Evolutionary conservation across 2,329 filamentous ascomycete genomes (phyloP), one percentile per base, ranked within the genome.

Genomic region (Hymenoscyphus infarciens): DNA sequence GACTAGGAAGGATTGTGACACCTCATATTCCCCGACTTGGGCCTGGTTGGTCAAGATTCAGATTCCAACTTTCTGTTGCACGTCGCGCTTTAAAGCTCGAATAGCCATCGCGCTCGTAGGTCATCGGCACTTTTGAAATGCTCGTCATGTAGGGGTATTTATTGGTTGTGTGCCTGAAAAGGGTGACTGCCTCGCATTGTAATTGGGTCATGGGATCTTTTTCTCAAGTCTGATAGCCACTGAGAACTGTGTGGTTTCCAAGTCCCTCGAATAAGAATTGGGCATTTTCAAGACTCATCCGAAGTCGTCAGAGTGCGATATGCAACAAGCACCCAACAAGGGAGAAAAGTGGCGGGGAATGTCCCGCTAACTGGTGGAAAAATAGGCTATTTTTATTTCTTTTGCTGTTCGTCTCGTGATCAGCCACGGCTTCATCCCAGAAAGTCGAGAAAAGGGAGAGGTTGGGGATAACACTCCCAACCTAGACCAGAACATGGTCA

Each of bases 1-100:
- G 45, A 52, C 45, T 22, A 5, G 7, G n/a, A 25, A 25, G 45
- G 19, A 52, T 52, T 52, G 45, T 52, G 45, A 52, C 45, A 52
- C 45, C 45, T 52, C 45, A n/a, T 52, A 13, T 52, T 52, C 11
- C 19, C 19, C 45, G 15, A 25, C 8, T 52, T 52, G 3, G 1
- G 5, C 45, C 56, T 22, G 56, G 56, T 57, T 57, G 56, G 56
- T 22, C 56, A 57, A 29, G 56, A 38, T 38, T 57, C 56, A 57
- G 19, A 42, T 29, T 6, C n/a, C 33, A 38, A 19, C 15, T 57
- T 57, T 57, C 56, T 56, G 56, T 57, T 57, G 56, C 56, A 57
- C 33, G 22, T 57, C 56, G 56, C 56, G 35, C 31, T 39, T 57
- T 57, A 27, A 38, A 57, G 56, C 56, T 57, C 56, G 56, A 57